Evolutionary conservation across 768 basidiomycete genomes (phyloP).

Genomic region (Pleurotus tuoliensis): DNA sequence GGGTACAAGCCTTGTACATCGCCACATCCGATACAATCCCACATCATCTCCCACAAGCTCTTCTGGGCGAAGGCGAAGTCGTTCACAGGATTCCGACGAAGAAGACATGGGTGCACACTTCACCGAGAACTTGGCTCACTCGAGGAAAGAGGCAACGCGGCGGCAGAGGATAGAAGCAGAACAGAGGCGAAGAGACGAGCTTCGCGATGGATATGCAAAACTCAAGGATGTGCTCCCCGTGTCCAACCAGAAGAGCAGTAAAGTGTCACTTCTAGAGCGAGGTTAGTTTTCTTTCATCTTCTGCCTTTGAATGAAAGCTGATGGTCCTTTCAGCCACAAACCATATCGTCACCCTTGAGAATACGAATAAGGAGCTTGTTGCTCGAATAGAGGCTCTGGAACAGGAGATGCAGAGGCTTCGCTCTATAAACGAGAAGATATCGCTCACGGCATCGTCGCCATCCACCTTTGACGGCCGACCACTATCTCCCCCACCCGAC

Average conservation of each 20-base stretch:
- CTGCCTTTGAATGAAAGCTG: background rate
- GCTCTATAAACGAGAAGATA: constrained; percentile 80
- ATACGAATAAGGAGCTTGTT: constrained; percentile 67
- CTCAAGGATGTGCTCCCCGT: constrained; percentile 84
- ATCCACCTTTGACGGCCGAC: constrained; percentile 44
- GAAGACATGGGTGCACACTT: constrained; percentile 67
- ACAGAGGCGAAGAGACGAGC: constrained; percentile 82
- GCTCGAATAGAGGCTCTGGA: constrained; percentile 64
- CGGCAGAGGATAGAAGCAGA: constrained; percentile 88
- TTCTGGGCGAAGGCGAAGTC: constrained; percentile 60
- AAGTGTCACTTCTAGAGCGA: constrained; percentile 84
- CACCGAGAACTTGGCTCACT: constrained; percentile 69
- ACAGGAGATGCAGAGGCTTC: constrained; percentile 65
- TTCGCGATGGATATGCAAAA: constrained; percentile 85
- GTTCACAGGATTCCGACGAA: constrained; percentile 76
- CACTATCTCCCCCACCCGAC: constrained; percentile 66
- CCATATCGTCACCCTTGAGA: constrained; percentile 72
- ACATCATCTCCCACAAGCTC: constrained; percentile 80
- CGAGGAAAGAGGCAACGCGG: constrained; percentile 80
- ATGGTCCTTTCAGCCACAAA: constrained; percentile 55
- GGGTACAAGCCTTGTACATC: constrained; percentile 72
- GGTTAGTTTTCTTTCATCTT: constrained; percentile 41
- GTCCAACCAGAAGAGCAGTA: constrained; percentile 89
- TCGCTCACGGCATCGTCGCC: constrained; percentile 66
- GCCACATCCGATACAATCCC: constrained; percentile 70